Evolutionary conservation across 1,284 basidiomycete species (phyloP), one percentile per base, ranked within the genome.

Genomic region (Trichosporon inkin): DNA sequence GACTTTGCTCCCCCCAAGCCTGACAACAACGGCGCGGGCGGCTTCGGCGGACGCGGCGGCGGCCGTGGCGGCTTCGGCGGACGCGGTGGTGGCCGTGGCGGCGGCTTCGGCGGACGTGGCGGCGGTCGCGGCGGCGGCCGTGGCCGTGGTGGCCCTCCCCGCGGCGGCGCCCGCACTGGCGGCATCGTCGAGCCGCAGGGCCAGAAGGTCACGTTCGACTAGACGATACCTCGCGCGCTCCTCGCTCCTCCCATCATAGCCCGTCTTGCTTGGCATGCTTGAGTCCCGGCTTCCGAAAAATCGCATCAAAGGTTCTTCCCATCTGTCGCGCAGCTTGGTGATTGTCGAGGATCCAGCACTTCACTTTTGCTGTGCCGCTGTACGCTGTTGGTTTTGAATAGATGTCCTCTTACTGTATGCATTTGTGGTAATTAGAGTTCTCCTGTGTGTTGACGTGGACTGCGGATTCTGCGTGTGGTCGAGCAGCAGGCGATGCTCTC

Each of bases 1-100:
- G 95, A 99, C 81, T 98, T 84, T 79, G 92, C 92, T 32, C 88
- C 89, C 67, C 93, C 94, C 8, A 84, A 92, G 71, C 86, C 88
- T 68, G 79, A 80, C 61, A 80, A 79, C 62, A 60, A 67, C 19
- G 62, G 71, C 6, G 70, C 72, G 36, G 66, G 71, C 22, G 67
- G 69, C 28, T 62, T 67, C 40, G 63, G 68, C 24, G 49, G 60
- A 19, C 77, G 79, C 57, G 80, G 80, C 53, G 74, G 81, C 24
- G 71, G 68, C 17, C 64, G 67, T 58, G 56, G 56, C 34, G 32
- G 82, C 60, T 66, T 71, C 47, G 80, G 84, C 61, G 80, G 81
- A 44, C 78, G 84, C 34, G 81, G 78, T 39, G 72, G 77, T 56
- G 70, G 84, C 56, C 75, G 73, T 44, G 62, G 78, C 56, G 76